phyloP scores from a whole-genome alignment of 129 eudicot genomes.

The Daucus carota region DNA sequence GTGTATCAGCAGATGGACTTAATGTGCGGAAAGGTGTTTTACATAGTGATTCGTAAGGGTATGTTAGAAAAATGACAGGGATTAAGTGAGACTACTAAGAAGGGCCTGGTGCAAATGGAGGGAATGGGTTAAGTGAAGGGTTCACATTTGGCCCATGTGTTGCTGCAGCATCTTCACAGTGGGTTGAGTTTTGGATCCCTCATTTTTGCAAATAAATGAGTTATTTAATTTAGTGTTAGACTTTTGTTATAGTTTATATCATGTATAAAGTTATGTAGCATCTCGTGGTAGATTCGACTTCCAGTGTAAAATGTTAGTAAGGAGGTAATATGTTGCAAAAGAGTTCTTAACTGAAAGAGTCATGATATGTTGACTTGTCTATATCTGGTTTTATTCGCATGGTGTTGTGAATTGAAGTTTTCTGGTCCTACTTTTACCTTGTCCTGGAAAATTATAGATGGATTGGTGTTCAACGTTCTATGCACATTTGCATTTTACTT shows the following conservation, averaged over 20 bases:
- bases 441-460: too few species aligned
- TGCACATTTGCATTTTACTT: too few species aligned
- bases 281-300: not conserved
- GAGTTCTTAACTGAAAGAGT: not conserved
- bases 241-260: not conserved
- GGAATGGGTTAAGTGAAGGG: not conserved
- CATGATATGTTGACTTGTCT: not conserved
- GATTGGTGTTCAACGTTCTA: too few species aligned
- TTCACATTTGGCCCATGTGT: not conserved
- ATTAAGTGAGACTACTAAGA: not conserved
- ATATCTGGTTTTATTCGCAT: not conserved
- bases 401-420: too few species aligned
- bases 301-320: not conserved
- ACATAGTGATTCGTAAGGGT: slow-evolving; percentile 32
- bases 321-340: not conserved
- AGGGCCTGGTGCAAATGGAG: slow-evolving; percentile 4
- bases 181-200: not conserved
- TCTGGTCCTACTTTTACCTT: too few species aligned
- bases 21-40: slow-evolving; percentile 57
- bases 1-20: slow-evolving; percentile 70
- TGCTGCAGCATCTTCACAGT: not conserved
- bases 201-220: not conserved
- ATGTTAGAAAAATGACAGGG: not conserved
- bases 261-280: slow-evolving; percentile 17
- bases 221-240: not conserved